Evolutionary conservation across 129 eudicot genomes (phyloP), one percentile per base, ranked within the genome.

Genomic region (Centrapalus pauciflorus): DNA sequence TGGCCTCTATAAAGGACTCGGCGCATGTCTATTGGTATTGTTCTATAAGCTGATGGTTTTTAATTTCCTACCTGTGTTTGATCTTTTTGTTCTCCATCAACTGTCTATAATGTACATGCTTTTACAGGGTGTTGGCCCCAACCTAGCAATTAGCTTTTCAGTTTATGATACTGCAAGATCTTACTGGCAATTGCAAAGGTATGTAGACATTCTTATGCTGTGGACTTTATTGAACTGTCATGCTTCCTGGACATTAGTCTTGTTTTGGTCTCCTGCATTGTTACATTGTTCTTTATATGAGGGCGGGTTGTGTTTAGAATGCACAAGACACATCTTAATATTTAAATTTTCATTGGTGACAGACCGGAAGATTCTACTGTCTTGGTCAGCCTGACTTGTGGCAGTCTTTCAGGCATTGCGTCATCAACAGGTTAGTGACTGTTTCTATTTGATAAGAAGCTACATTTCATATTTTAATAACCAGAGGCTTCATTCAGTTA

Each of bases 1-100:
- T 72, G 93, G 95, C 21, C 96, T 94, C 28, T 89, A 94, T 77
- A 94, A 94, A 79, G 99, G 99, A 76, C 95, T 94, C 62, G 99
- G 99, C 9, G 92, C 96, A 26, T 86, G 96, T 38, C 69, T 94
- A 38, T 70, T 94, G 99, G 99, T 94, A 86, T 59, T 11, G 5
- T 66, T 66, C 16, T 17, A 41, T 49, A 25, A 16, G 9, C 56
- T 35, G 2, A 64, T 55, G 41, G 23, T 13, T 26, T 32, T 67
- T 27, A 49, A 17, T 17, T 40, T 10, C 17, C 30, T 30, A 19
- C 7, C 8, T 0, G 2, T 20, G 17, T 60, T 61, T 71, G 2
- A 38, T 73, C 26, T 23, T 1, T 27, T 4, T 29, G 14, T 19
- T 19, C 4, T 19, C 23, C 25, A 2, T 49, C 16, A 30, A 73